Conservation (phyloP, 1,139 yeast species). For the Yamadazyma blattariae region DNA sequence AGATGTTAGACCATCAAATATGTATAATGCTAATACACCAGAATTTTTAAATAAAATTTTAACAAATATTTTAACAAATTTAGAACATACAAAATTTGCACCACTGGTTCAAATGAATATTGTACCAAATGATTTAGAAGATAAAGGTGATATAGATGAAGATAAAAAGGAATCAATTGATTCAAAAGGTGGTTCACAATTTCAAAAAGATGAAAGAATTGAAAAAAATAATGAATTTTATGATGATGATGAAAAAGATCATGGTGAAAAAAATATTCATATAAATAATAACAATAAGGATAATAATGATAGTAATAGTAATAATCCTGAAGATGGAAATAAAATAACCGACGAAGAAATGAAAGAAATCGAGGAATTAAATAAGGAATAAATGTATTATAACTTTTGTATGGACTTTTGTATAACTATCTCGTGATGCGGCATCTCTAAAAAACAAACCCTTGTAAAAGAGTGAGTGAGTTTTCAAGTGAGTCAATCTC, state of each 20-base stretch:
- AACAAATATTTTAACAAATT: slow-evolving; percentile 70
- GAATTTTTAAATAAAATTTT: slow-evolving; percentile 87
- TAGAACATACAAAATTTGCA: slow-evolving; percentile 88
- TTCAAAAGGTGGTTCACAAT: slow-evolving; percentile 87
- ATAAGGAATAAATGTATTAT: slow-evolving; percentile 15
- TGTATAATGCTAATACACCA: slow-evolving; percentile 94
- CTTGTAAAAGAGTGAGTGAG: too few relatives aligned
- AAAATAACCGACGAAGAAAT: slow-evolving; percentile 36
- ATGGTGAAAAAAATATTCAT: slow-evolving; percentile 35
- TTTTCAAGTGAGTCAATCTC: too few relatives aligned
- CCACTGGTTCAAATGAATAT: slow-evolving; percentile 93
- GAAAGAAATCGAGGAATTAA: slow-evolving; percentile 39
- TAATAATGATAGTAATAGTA: slow-evolving; percentile 61
- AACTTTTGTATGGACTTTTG: too few relatives aligned
- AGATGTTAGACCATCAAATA: slow-evolving; percentile 92
- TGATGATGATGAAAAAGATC: slow-evolving; percentile 57
- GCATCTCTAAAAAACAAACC: too few relatives aligned
- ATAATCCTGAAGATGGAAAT: slow-evolving; percentile 38
- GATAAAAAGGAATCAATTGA: slow-evolving; percentile 74
- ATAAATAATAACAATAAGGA: slow-evolving; percentile 69
- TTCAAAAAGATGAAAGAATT: slow-evolving; percentile 72
- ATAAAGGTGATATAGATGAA: slow-evolving; percentile 79
- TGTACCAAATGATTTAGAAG: slow-evolving; percentile 86
- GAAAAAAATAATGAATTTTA: slow-evolving; percentile 68
- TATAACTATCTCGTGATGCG: too few relatives aligned